Evolutionary conservation across 257 asterid species (phyloP).

Genomic region (Echium plantagineum): DNA sequence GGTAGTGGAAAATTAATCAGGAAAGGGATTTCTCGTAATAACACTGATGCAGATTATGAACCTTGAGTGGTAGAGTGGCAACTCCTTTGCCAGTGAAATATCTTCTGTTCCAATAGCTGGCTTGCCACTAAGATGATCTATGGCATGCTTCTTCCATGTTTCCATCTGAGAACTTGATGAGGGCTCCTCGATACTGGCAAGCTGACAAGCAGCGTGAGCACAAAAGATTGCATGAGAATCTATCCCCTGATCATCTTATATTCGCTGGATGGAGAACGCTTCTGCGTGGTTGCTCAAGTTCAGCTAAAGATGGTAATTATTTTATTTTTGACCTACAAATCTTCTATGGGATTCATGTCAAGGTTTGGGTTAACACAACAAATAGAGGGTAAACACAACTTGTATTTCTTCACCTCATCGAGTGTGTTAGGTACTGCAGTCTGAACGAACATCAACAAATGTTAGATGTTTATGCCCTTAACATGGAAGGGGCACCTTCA

Average conservation of each 20-base stretch:
- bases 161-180: too few relatives aligned
- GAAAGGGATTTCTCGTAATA: conserved; percentile 25
- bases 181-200: neutral
- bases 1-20: conserved; percentile 45
- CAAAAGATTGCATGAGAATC: neutral
- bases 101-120: neutral
- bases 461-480: neutral
- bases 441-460: neutral
- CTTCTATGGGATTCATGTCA: neutral
- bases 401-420: neutral
- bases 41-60: conserved; percentile 29
- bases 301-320: too few relatives aligned
- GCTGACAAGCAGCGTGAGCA: neutral
- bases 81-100: neutral
- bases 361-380: neutral
- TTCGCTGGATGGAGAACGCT: too few relatives aligned
- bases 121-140: neutral
- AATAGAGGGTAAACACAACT: neutral
- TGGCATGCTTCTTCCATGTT: neutral
- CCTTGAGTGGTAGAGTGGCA: neutral
- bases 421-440: neutral
- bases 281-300: too few relatives aligned
- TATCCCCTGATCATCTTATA: neutral
- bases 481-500: too few relatives aligned
- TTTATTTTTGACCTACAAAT: too few relatives aligned